These are phyloP conservation scores for Ganoderma lingzhi DNA, from an alignment of 1,284 basidiomycete species.

Conservation along the genomic window DNA sequence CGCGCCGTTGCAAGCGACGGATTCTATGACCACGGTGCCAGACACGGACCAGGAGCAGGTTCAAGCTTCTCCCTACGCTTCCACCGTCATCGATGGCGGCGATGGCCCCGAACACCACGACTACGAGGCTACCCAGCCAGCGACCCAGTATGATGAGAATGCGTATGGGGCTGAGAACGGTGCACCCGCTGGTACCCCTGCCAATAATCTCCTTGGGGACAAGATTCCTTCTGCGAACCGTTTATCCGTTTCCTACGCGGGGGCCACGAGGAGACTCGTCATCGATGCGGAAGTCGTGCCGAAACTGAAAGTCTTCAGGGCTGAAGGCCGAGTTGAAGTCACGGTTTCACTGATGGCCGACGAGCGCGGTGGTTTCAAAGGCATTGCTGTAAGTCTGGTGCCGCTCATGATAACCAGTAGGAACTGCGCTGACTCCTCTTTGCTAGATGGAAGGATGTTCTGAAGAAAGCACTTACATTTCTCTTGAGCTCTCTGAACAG, in stretches of 20 bases:
- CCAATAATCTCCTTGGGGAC: slow-evolving; percentile 24
- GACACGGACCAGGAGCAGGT: slow-evolving; percentile 50
- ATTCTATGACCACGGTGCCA: slow-evolving; percentile 56
- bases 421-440: slow-evolving; percentile 24
- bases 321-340: slow-evolving; percentile 89
- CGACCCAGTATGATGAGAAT: slow-evolving; percentile 32
- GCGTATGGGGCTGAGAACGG: slow-evolving; percentile 22
- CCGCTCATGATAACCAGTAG: slow-evolving; percentile 11
- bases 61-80: slow-evolving; percentile 34
- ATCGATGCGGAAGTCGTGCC: slow-evolving; percentile 91
- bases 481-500: slow-evolving; percentile 58
- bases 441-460: slow-evolving; percentile 79
- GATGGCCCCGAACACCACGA: slow-evolving; percentile 26
- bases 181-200: slow-evolving; percentile 7
- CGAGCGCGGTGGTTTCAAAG: slow-evolving; percentile 67
- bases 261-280: slow-evolving; percentile 85
- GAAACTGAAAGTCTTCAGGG: slow-evolving; percentile 81
- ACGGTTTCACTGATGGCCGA: slow-evolving; percentile 65
- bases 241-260: slow-evolving; percentile 95
- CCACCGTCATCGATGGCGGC: slow-evolving; percentile 35
- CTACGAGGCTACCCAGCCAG: slow-evolving; percentile 29
- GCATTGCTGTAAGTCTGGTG: slow-evolving; percentile 69
- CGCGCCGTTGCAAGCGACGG: slow-evolving; percentile 44
- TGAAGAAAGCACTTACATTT: slow-evolving; percentile 71
- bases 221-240: slow-evolving; percentile 74